Percentiles rank a stretch among this genome's conserved stretches.
Evolutionary conservation across 495 filamentous ascomycete species (phyloP).

Genomic region (Aspergillus olivimuriae): DNA sequence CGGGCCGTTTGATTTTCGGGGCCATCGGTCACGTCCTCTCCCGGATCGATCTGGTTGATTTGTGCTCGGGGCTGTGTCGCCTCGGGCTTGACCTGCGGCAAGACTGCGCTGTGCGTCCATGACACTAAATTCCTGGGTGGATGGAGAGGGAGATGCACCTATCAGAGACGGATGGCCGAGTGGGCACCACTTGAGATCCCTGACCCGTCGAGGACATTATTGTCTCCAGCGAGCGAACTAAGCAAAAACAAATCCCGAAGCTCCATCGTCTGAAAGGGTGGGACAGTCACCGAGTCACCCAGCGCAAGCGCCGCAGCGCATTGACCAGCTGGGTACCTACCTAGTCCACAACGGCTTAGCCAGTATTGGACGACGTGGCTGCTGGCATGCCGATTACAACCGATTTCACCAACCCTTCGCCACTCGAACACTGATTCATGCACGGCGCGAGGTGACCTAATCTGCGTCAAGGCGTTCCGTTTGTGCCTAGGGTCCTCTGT

Average conservation of each 20-base stretch:
- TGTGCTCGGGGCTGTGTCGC: too few species aligned
- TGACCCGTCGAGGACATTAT: not conserved
- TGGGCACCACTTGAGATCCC: conserved; percentile 5
- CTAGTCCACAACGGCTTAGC: not conserved
- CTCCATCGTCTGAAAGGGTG: not conserved
- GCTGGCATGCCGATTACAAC: conserved; percentile 5
- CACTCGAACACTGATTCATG: conserved; percentile 1
- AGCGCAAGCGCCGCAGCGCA: conserved; percentile 5
- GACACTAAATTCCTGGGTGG: not conserved
- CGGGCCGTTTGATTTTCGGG: too few species aligned
- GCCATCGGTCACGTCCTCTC: too few species aligned
- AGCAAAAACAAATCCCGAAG: conserved; percentile 8
- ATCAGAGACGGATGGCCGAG: too few species aligned
- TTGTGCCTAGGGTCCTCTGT: too few species aligned
- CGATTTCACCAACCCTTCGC: conserved; percentile 7
- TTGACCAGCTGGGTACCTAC: conserved; percentile 5
- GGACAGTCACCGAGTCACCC: conserved; percentile 1
- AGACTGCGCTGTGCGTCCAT: not conserved
- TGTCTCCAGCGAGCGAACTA: conserved; percentile 2
- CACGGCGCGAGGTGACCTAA: not conserved
- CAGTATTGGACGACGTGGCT: conserved; percentile 3
- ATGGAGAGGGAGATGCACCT: conserved; percentile 1
- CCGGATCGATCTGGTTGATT: too few species aligned
- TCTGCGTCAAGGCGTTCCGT: too few species aligned
- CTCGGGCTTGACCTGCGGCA: too few species aligned